Percentiles rank a stretch among this genome's conserved stretches.
These are phyloP conservation scores for Truncatella angustata DNA, from an alignment of 2,329 filamentous ascomycete genomes.

Conservation along the genomic window DNA sequence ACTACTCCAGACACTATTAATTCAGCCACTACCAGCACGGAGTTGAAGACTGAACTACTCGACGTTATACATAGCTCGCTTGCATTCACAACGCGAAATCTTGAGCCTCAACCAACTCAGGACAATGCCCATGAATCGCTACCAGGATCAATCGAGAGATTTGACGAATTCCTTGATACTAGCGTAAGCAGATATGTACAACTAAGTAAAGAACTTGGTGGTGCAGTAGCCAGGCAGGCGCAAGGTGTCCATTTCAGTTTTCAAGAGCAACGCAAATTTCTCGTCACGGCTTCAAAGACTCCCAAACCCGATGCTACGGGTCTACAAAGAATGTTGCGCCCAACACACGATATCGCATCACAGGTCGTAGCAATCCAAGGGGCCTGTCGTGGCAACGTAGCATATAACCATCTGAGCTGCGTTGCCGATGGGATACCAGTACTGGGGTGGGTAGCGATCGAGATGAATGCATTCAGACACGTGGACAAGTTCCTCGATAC, in stretches of 20 bases:
- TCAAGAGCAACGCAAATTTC: not conserved
- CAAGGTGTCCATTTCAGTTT: not conserved
- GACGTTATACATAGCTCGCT: not conserved
- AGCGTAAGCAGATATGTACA: not conserved
- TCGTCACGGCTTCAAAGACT: not conserved
- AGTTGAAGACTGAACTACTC: not conserved
- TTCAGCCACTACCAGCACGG: not conserved
- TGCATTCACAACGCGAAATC: not conserved
- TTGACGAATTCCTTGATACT: not conserved
- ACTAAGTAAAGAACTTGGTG: slow-evolving; percentile 3
- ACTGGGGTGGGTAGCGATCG: not conserved
- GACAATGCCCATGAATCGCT: not conserved
- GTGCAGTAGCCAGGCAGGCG: slow-evolving; percentile 3
- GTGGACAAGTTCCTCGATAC: slow-evolving; percentile 1
- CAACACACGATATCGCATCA: not conserved
- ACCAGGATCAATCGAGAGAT: not conserved
- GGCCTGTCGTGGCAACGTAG: not conserved
- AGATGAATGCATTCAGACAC: slow-evolving; percentile 1
- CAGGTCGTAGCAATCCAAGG: not conserved
- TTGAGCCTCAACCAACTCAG: not conserved
- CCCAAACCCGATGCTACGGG: not conserved
- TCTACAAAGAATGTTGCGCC: not conserved
- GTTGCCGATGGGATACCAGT: not conserved
- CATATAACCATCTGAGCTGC: slow-evolving; percentile 3
- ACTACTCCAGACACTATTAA: not conserved